These are phyloP conservation scores for Fusarium foetens DNA, from an alignment of 2,329 filamentous ascomycete species.

Conservation along the genomic window DNA sequence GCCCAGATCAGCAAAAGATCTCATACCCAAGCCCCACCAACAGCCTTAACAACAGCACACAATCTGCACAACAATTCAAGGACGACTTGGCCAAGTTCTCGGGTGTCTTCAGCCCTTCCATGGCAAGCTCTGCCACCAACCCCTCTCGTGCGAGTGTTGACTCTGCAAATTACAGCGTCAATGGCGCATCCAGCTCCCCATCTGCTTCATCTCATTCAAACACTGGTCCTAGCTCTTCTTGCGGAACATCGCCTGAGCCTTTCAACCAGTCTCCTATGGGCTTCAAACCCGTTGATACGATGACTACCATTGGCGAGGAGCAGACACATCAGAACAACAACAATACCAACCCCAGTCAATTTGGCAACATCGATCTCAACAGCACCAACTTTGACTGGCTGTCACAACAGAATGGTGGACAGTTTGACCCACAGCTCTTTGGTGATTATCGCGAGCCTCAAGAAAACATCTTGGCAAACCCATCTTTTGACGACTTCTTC, in stretches of 20 bases:
- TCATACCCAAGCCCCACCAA: constrained; percentile 43
- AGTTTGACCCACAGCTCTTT: constrained; percentile 92
- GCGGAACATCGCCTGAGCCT: constrained; percentile 82
- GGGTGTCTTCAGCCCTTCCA: constrained; percentile 68
- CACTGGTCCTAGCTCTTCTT: constrained; percentile 70
- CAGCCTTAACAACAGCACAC: constrained; percentile 44
- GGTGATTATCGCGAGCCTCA: constrained; percentile 92
- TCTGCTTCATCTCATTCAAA: constrained; percentile 71
- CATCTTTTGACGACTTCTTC: constrained; percentile 77
- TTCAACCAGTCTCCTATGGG: constrained; percentile 75
- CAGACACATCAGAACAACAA: constrained; percentile 55
- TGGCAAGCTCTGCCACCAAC: constrained; percentile 57
- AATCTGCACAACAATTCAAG: constrained; percentile 50
- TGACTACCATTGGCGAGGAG: constrained; percentile 75
- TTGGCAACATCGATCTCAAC: constrained; percentile 54
- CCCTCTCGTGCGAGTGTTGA: constrained; percentile 63
- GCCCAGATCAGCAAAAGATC: constrained; percentile 43
- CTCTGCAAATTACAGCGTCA: constrained; percentile 58
- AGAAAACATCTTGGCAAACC: constrained; percentile 76
- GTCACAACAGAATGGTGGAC: constrained; percentile 81
- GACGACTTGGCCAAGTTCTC: constrained; percentile 66
- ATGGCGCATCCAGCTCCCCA: constrained; percentile 70
- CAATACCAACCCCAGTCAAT: constrained; percentile 49
- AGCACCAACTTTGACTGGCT: constrained; percentile 76
- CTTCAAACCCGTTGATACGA: constrained; percentile 70